Base-by-base conservation (phyloP, 371 early-diverging fungal genomes). In the Rhizopus stolonifer region DNA sequence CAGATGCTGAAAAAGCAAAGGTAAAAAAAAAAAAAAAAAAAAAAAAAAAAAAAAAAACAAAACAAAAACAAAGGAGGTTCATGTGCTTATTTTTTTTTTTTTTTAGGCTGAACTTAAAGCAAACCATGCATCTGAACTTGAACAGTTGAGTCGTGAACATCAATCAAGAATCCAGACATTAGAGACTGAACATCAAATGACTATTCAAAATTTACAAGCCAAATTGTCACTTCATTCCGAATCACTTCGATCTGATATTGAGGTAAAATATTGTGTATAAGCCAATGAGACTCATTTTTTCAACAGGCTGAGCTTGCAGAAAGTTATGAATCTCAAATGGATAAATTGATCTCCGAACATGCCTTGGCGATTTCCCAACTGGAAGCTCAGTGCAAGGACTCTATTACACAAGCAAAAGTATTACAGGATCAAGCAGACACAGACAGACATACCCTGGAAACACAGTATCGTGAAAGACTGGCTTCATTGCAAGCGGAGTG, bases 261-360 rank as follows among this genome's bases (percentile, higher is more conserved):
- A 63, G 55, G 64, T 58, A 58, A 54, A 42, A 32, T 18, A 13
- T 26, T 46, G 18, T 53, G 2, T 11, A 29, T 29, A 29, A n/a
- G n/a, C n/a, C n/a, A n/a, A n/a, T n/a, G n/a, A n/a, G n/a, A n/a
- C n/a, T n/a, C n/a, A n/a, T n/a, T n/a, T n/a, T n/a, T n/a, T n/a
- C n/a, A n/a, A 21, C 45, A 65, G 65, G 58, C 51, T 17, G 56
- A 61, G 44, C 31, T 58, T 19, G 55, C 55, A 38, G 55, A 66
- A 49, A 45, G 38, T 38, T 58, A 54, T 46, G 62, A 61, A 48
- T 23, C 40, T n/a, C 61, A 61, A 58, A 58, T 58, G 10, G 49
- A 52, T 36, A 43, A 60, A 19, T 40, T 61, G 18, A 38, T 66
- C 1, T 21, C 23, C 22, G 58, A 61, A 19, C 66, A 66, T 25